Evolutionary conservation across 1,139 yeast genomes (phyloP), one percentile per base, ranked within the genome.

Genomic region (Wickerhamomyces sp.): DNA sequence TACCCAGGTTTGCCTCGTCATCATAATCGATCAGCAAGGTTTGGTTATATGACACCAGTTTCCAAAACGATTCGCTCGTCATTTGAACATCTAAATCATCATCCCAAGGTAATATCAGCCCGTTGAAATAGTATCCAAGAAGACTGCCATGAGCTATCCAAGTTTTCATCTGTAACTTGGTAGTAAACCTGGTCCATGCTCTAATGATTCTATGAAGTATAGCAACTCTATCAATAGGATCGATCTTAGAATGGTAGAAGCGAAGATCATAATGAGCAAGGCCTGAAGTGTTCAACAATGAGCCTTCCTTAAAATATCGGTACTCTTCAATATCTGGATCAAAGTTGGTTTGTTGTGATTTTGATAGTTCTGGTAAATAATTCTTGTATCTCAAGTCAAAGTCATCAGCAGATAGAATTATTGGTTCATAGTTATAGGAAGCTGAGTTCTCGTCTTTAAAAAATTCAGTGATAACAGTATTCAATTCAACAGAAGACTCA

Each of bases 71-170:
- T 2, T 54, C 53, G 44, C 68, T 59, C 0, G 81, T 66, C 43
- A 78, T 65, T 44, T 76, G 76, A 10, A 77, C 78, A 53, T 79
- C 85, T 30, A 78, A 52, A 52, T 78, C 86, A 38, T 68, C 68
- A 55, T 79, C 85, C 82, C 84, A 79, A 1, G 84, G 83, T 52
- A 78, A 58, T 14, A 64, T 69, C 51, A 74, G 54, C 0, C 83
- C 83, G 52, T 78, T 78, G 73, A 81, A 74, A 49, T 70, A 67
- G 76, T 82, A 79, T 1, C 82, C 81, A 25, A 78, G 53, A 40
- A 78, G 59, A 0, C 81, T 63, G 0, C 85, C 85, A 59, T 78
- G 82, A 3, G 77, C 77, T n/a, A 78, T 56, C 79, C 82, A 78
- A 3, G 81, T 66, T 31, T 63, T 59, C 3, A 76, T 43, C 0